These are phyloP conservation scores for Emmonsiellopsis sp. DNA, from an alignment of 2,329 filamentous ascomycete genomes.

Conservation along the genomic window DNA sequence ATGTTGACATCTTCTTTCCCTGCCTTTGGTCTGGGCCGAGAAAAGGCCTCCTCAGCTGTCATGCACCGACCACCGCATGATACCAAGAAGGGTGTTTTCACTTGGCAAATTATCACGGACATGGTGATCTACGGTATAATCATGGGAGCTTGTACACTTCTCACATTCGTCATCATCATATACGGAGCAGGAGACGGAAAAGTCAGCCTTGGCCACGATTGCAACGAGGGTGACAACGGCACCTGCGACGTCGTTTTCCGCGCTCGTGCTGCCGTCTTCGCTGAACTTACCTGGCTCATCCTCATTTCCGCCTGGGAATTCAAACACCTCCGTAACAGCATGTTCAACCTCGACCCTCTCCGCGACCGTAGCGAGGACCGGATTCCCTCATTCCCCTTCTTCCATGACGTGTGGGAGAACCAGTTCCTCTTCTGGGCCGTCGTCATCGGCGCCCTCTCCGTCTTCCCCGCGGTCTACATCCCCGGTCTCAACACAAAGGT, in stretches of 20 bases:
- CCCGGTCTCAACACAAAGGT: constrained; percentile 50
- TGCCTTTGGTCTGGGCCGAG: constrained; percentile 52
- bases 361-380: constrained; percentile 15
- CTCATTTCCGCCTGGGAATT: constrained; percentile 51
- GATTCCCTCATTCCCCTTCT: constrained; percentile 28
- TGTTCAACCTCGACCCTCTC: constrained; percentile 44
- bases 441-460: constrained; percentile 38
- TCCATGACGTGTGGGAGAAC: constrained; percentile 34
- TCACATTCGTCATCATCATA: constrained; percentile 44
- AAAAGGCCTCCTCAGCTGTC: constrained; percentile 46
- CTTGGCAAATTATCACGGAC: constrained; percentile 43
- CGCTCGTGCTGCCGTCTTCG: constrained; percentile 49
- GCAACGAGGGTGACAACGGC: constrained; percentile 11
- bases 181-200: constrained; percentile 34
- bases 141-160: constrained; percentile 42
- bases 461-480: constrained; percentile 50
- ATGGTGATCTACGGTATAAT: constrained; percentile 47
- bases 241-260: constrained; percentile 24
- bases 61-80: constrained; percentile 47
- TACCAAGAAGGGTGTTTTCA: constrained; percentile 44
- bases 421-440: constrained; percentile 44
- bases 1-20: constrained; percentile 53
- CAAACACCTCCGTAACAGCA: constrained; percentile 44
- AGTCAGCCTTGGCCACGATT: constrained; percentile 21
- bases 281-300: constrained; percentile 48